A percentile compares a stretch with the other conserved stretches of the same genome.
phyloP scores from a whole-genome alignment of 2,329 filamentous ascomycete species.

The Amesomyces nigricolor region DNA sequence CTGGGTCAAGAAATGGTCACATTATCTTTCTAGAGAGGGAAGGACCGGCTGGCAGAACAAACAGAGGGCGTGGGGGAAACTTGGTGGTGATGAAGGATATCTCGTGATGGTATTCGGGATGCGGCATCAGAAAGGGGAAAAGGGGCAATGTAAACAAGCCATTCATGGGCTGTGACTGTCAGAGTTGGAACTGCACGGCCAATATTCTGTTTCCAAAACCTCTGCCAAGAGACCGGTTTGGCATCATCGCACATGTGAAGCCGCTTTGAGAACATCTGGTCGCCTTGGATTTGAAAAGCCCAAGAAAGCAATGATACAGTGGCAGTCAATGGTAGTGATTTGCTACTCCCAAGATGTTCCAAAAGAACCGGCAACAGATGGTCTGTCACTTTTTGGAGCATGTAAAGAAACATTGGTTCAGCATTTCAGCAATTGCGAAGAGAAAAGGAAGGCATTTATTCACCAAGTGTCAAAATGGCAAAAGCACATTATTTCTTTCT shows the following conservation, averaged over 20 bases:
- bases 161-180: constrained; percentile 1
- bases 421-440: not conserved
- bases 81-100: not conserved
- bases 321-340: too few relatives aligned
- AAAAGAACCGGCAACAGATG: too few relatives aligned
- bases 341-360: too few relatives aligned
- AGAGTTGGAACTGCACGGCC: not conserved
- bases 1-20: not conserved
- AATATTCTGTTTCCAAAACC: not conserved
- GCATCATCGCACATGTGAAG: too few relatives aligned
- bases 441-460: too few relatives aligned
- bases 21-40: not conserved
- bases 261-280: too few relatives aligned
- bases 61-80: not conserved
- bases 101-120: not conserved
- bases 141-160: constrained; percentile 12
- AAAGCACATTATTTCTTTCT: too few relatives aligned
- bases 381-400: too few relatives aligned
- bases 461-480: too few relatives aligned
- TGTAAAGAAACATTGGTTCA: not conserved
- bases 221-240: too few relatives aligned
- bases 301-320: too few relatives aligned
- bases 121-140: not conserved
- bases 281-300: too few relatives aligned
- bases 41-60: not conserved